These are phyloP conservation scores for Aquilaria sinensis DNA, from an alignment of 345 rosid genomes.

Conservation along the genomic window DNA sequence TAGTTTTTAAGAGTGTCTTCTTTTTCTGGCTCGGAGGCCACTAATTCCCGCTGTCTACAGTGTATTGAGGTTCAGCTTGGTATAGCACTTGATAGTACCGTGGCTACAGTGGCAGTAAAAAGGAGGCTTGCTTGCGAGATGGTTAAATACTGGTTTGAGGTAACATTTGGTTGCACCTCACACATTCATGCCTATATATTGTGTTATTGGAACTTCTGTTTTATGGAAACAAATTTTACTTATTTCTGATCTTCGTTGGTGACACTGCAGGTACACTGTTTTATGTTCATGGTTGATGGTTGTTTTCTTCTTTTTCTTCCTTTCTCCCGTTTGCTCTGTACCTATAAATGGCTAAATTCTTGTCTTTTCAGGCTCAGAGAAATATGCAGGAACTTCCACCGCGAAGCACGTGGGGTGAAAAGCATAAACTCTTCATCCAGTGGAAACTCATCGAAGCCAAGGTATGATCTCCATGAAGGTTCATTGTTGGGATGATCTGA, in stretches of 20 bases:
- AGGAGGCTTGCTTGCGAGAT: slow-evolving; percentile 72
- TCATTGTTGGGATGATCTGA: neutral
- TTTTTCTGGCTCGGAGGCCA: neutral
- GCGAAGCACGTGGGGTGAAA: slow-evolving; percentile 61
- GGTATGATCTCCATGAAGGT: slow-evolving; percentile 22
- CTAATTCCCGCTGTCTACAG: slow-evolving; percentile 20
- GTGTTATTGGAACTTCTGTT: too few species aligned
- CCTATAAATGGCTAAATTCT: neutral
- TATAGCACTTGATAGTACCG: slow-evolving; percentile 54
- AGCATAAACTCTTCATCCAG: slow-evolving; percentile 47
- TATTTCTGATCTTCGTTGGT: neutral
- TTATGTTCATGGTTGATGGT: too few species aligned
- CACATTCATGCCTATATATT: neutral
- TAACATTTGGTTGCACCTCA: neutral
- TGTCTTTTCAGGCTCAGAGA: slow-evolving; percentile 46
- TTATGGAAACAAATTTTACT: neutral
- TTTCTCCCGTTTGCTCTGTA: neutral
- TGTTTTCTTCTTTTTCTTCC: neutral
- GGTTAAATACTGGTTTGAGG: slow-evolving; percentile 68
- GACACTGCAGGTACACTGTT: too few species aligned
- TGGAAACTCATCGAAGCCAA: slow-evolving; percentile 62
- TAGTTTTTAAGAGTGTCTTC: neutral
- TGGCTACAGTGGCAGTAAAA: slow-evolving; percentile 66
- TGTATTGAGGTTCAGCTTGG: slow-evolving; percentile 59
- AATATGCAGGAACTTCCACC: slow-evolving; percentile 47